Evolutionary conservation across 2,329 filamentous ascomycete species (phyloP).

Genomic region (Capronia americana): DNA sequence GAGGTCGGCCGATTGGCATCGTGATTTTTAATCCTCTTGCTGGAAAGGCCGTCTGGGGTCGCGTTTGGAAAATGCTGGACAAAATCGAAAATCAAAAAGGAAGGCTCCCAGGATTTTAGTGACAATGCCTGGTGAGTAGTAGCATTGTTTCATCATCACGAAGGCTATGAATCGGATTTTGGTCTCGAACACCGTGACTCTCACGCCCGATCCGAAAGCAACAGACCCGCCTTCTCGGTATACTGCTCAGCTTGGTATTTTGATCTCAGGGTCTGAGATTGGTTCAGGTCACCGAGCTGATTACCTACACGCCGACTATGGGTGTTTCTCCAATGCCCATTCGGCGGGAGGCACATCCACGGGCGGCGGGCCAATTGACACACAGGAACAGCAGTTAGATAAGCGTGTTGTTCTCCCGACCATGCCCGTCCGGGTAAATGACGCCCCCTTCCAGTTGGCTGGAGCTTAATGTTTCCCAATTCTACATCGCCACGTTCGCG

Average conservation of each 20-base stretch:
- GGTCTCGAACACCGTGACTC: constrained; percentile 1
- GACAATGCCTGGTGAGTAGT: neutral
- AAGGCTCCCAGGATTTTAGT: neutral
- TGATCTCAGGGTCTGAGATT: constrained; percentile 4
- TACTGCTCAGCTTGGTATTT: constrained; percentile 8
- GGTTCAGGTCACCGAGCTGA: neutral
- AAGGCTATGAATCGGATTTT: neutral
- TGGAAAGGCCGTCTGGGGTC: neutral
- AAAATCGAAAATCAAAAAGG: constrained; percentile 4
- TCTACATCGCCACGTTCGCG: neutral
- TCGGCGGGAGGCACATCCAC: neutral
- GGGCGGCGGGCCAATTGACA: no score
- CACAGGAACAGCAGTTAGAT: neutral
- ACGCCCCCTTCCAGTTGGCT: neutral
- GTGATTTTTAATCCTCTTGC: constrained; percentile 3
- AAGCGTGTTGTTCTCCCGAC: neutral
- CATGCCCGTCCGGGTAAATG: constrained; percentile 3
- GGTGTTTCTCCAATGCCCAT: neutral
- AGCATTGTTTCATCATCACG: neutral
- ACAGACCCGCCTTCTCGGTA: neutral
- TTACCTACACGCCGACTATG: constrained; percentile 2
- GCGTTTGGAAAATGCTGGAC: neutral
- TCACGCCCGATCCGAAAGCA: neutral
- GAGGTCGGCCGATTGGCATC: constrained; percentile 33
- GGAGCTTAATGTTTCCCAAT: neutral